These are phyloP conservation scores for Paraconiothyrium brasiliense DNA, from an alignment of 2,329 filamentous ascomycete species.

Conservation along the genomic window DNA sequence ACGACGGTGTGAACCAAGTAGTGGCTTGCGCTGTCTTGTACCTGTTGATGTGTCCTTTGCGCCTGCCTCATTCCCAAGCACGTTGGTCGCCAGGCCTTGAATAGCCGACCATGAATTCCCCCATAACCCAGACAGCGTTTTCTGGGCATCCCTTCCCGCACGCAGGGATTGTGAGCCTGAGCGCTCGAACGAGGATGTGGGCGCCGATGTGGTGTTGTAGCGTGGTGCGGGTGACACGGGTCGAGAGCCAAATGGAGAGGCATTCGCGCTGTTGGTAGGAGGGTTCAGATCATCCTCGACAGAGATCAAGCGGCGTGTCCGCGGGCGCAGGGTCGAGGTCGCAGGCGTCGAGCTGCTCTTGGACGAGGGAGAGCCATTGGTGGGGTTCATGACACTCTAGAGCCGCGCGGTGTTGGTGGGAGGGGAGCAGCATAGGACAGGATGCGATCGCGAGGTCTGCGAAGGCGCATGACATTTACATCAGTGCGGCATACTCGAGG, in stretches of 20 bases:
- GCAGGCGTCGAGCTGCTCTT: conserved; percentile 52
- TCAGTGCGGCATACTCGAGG: conserved; percentile 40
- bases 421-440: conserved; percentile 50
- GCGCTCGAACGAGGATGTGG: conserved; percentile 36
- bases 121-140: conserved; percentile 55
- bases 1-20: conserved; percentile 39
- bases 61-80: conserved; percentile 54
- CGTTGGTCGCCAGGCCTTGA: conserved; percentile 59
- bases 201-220: conserved; percentile 39
- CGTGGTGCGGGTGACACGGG: conserved; percentile 53
- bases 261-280: conserved; percentile 42
- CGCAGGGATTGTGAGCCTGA: conserved; percentile 34
- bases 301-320: conserved; percentile 58
- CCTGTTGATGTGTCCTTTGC: conserved; percentile 31
- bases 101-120: conserved; percentile 60
- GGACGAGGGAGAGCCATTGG: conserved; percentile 51
- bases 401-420: conserved; percentile 43
- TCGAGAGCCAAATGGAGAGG: conserved; percentile 53
- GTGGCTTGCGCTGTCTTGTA: conserved; percentile 43
- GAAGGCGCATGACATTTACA: conserved; percentile 44
- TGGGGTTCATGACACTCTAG: conserved; percentile 51
- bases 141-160: conserved; percentile 32
- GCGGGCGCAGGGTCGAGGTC: conserved; percentile 55
- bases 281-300: conserved; percentile 56
- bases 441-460: conserved; percentile 31